Evolutionary conservation across 2,329 filamentous ascomycete genomes (phyloP), one percentile per base, ranked within the genome.

Genomic region (Gaeumannomyces sp.): DNA sequence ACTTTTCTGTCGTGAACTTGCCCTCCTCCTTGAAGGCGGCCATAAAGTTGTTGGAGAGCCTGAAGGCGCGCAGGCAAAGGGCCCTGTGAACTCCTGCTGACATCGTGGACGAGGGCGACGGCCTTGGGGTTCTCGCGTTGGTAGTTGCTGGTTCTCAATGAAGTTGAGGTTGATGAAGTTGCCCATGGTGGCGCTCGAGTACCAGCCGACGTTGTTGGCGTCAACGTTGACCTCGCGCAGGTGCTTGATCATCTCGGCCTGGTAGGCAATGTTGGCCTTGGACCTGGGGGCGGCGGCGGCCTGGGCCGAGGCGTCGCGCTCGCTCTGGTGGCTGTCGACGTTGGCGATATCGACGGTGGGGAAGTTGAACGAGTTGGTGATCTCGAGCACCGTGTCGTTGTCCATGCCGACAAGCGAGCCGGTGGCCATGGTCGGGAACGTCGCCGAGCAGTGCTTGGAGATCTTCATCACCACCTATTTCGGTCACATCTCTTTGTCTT

Each of bases 111-210:
- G 65, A 99, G 84, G 61, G 92, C 92, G 59, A 97, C 87, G 8
- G 91, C 93, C 77, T 86, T 84, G 79, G 95, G 92, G 76, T 97
- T 96, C 72, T 96, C 92, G 78, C 92, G 95, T 83, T 99, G 95
- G 83, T 97, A 98, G 82, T 93, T 88, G 93, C 79, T 97, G 93
- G 83, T 98, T 99, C 85, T 99, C 95, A 78, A 99, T 91, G 75
- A 97, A 93, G 82, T 90, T 91, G 75, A 90, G 78, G 83, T 93
- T 97, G 83, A 98, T 85, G 72, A 98, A 98, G 84, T 97, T 98
- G 78, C 95, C 95, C 91, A 99, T 96, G 78, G 93, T 97, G 69
- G 93, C 92, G 81, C 93, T 97, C 66, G 93, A 97, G 82, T 99
- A 99, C 93, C 93, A 99, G 73, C 95, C 95, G 67, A 96, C 92